Evolutionary conservation across 495 filamentous ascomycete genomes (phyloP), one percentile per base, ranked within the genome.

Genomic region (Niebla homalea): DNA sequence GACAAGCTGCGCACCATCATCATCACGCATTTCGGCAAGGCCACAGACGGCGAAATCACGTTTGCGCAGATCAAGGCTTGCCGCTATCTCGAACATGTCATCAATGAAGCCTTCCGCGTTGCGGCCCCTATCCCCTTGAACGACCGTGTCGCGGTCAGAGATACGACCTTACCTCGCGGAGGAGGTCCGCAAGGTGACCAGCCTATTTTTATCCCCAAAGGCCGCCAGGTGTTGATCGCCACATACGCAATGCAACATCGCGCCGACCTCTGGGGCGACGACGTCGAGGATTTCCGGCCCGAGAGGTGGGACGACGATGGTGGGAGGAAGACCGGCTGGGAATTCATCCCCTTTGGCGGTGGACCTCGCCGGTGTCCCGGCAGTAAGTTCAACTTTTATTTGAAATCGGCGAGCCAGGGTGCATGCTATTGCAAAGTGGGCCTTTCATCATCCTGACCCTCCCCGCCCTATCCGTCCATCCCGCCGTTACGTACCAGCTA

Each of bases 151-250:
- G 65, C 72, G n/a, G 57, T 59, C 44, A 63, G 64, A 41, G 64
- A 70, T 55, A 83, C 77, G 2, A 69, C 68, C 5, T 62, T 83
- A n/a, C 79, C 79, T 1, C 60, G 58, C 2, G 79, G 79, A 41
- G 89, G 89, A 45, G 89, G 89, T 0, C 76, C 79, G 0, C 68
- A 78, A 45, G 74, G 75, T 46, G 56, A 54, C 21, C 65, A 71
- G 2, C 77, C 74, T 4, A 64, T 80, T 16, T 70, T 73, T 37
- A 29, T 80, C 29, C 59, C 59, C 35, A 69, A 72, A 49, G 71
- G 74, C 44, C 56, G 64, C 12, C 52, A 61, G 5, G 62, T 80
- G 0, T 62, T 64, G 3, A 79, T 69, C 55, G 69, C 62, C 15
- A 54, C 64, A 0, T 72, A 74, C 53, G 58, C 66, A 12, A 70